phyloP scores from a whole-genome alignment of 2,329 filamentous ascomycete species.

The Trichoderma sp. region DNA sequence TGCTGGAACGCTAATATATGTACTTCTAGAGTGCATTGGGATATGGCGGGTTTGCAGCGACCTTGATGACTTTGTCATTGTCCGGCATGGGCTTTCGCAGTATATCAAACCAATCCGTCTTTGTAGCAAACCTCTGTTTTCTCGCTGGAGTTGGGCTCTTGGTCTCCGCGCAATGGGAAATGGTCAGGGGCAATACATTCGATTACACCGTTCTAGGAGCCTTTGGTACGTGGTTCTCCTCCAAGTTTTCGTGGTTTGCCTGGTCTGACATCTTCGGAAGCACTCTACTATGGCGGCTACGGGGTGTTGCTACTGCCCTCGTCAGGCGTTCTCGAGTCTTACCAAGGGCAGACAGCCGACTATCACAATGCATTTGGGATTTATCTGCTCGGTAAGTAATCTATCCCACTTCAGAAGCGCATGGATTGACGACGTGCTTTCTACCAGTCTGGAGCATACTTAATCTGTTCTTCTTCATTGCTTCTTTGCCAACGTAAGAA shows the following conservation, averaged over 20 bases:
- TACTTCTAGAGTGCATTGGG: neutral
- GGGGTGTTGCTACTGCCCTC: neutral
- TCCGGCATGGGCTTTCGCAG: neutral
- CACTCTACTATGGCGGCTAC: neutral
- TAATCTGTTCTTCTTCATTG: neutral
- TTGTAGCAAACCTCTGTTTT: slow-evolving; percentile 8
- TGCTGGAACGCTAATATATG: neutral
- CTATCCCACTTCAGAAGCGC: neutral
- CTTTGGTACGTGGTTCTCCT: neutral
- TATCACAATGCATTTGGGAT: neutral
- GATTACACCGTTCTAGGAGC: neutral
- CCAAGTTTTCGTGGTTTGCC: neutral
- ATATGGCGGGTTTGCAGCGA: neutral
- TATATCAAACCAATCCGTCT: neutral
- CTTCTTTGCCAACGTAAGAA: neutral
- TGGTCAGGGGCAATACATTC: neutral
- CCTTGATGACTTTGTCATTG: neutral
- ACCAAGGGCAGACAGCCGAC: neutral
- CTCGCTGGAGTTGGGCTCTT: slow-evolving; percentile 1
- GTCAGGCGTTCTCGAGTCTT: neutral
- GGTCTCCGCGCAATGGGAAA: neutral
- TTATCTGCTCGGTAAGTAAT: neutral
- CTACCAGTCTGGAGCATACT: neutral
- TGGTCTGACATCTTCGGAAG: neutral
- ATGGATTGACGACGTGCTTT: neutral